Evolutionary conservation across 2,329 filamentous ascomycete species (phyloP).

Genomic region (Cordyceps cicadae): DNA sequence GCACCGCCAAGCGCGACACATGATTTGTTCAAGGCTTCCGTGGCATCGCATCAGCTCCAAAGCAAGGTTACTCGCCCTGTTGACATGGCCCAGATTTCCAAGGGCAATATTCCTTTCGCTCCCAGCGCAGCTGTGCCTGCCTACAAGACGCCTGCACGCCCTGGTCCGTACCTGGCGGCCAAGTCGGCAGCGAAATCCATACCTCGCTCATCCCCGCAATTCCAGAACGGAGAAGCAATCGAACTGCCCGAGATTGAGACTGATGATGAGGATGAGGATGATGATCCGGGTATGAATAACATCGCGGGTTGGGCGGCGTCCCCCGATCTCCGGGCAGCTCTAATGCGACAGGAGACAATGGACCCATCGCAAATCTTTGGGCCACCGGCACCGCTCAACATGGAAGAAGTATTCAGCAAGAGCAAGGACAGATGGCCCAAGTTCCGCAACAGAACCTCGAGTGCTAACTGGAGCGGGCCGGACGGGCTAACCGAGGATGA

Average conservation of each 20-base stretch:
- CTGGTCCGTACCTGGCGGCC: slow-evolving; percentile 30
- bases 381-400: slow-evolving; percentile 75
- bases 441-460: slow-evolving; percentile 85
- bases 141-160: slow-evolving; percentile 64
- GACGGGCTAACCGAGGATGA: slow-evolving; percentile 84
- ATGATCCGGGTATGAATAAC: slow-evolving; percentile 42
- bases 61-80: slow-evolving; percentile 59
- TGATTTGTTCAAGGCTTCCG: slow-evolving; percentile 57
- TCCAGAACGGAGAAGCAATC: slow-evolving; percentile 82
- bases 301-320: slow-evolving; percentile 84
- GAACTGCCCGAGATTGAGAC: slow-evolving; percentile 92
- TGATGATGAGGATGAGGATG: slow-evolving; percentile 82
- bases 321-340: slow-evolving; percentile 66
- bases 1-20: slow-evolving; percentile 45
- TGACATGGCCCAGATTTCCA: slow-evolving; percentile 82
- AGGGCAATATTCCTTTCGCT: slow-evolving; percentile 83
- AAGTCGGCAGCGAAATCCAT: slow-evolving; percentile 55
- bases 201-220: slow-evolving; percentile 67
- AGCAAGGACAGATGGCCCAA: slow-evolving; percentile 78
- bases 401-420: slow-evolving; percentile 94
- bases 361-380: slow-evolving; percentile 86
- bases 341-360: slow-evolving; percentile 74
- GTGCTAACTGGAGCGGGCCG: slow-evolving; percentile 82
- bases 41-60: slow-evolving; percentile 60
- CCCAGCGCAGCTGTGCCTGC: slow-evolving; percentile 48